These are phyloP conservation scores for Thalassia testudinum DNA, from an alignment of 116 monocot genomes.

Conservation along the genomic window DNA sequence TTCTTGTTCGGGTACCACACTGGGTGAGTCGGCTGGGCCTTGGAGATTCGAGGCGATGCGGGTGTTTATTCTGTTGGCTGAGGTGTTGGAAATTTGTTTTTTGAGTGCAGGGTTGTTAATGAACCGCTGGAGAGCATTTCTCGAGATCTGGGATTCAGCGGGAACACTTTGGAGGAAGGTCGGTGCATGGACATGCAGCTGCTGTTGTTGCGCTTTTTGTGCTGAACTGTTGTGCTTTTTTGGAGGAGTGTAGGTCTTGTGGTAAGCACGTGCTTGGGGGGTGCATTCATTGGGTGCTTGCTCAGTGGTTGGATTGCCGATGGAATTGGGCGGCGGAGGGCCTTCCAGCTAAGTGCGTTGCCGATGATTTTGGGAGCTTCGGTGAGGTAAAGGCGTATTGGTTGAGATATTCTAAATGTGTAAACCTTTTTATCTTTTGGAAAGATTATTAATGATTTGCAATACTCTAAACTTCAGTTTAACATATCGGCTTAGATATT, in stretches of 20 bases:
- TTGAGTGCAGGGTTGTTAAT: conserved; percentile 70
- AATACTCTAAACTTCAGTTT: too few species aligned
- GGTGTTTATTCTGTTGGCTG: too few species aligned
- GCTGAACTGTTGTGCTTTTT: not conserved
- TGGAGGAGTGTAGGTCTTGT: conserved; percentile 53
- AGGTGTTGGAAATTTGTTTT: not conserved
- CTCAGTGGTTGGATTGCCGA: conserved; percentile 93
- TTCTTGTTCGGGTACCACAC: conserved; percentile 96
- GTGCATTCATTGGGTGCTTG: conserved; percentile 82
- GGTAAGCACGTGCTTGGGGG: conserved; percentile 89
- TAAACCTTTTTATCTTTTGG: too few species aligned
- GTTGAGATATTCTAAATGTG: too few species aligned
- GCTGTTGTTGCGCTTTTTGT: not conserved
- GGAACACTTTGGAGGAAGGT: conserved; percentile 90
- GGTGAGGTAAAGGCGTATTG: conserved; percentile 32
- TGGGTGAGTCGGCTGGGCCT: conserved; percentile 32
- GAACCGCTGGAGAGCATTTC: conserved; percentile 93
- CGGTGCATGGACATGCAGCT: not conserved
- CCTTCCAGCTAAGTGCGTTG: conserved; percentile 80
- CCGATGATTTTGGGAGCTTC: conserved; percentile 86
- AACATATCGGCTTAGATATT: too few species aligned
- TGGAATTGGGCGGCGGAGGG: conserved; percentile 80
- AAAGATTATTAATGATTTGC: too few species aligned
- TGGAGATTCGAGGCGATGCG: too few species aligned
- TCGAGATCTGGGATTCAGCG: conserved; percentile 71